These are phyloP conservation scores for Penicillium samsonianum DNA, from an alignment of 495 filamentous ascomycete genomes.

Conservation along the genomic window DNA sequence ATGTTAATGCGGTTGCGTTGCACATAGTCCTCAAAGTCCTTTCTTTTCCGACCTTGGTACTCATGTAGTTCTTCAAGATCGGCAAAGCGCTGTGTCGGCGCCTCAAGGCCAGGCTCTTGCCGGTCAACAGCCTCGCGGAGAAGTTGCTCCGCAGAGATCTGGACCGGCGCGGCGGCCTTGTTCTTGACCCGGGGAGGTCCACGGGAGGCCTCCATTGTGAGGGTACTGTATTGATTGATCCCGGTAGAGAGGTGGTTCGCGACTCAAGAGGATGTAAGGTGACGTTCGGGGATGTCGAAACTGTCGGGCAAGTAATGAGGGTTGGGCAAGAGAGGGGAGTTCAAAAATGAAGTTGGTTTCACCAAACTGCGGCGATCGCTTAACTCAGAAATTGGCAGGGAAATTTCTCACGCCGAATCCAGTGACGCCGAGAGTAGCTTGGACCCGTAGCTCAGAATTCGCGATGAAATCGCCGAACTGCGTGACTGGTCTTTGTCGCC, in stretches of 20 bases:
- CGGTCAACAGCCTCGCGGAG: slow-evolving; percentile 97
- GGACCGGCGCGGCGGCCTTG: slow-evolving; percentile 85
- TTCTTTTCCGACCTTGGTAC: slow-evolving; percentile 91
- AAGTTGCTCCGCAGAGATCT: slow-evolving; percentile 96
- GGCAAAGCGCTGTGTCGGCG: slow-evolving; percentile 90
- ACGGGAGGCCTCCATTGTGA: slow-evolving; percentile 84
- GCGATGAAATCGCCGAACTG: slow-evolving; percentile 21
- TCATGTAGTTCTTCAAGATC: slow-evolving; percentile 98
- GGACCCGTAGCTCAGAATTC: slow-evolving; percentile 2
- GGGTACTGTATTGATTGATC: background rate
- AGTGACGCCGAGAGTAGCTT: slow-evolving; percentile 7
- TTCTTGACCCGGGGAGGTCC: slow-evolving; percentile 97
- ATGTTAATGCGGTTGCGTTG: slow-evolving; percentile 92
- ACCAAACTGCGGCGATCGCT: background rate
- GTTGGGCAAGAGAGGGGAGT: background rate
- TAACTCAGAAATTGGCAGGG: background rate
- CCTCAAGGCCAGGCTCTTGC: slow-evolving; percentile 84
- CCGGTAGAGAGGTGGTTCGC: background rate
- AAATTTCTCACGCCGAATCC: slow-evolving; percentile 3
- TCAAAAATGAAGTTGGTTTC: background rate
- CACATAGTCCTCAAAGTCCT: slow-evolving; percentile 98
- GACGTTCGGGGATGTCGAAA: background rate
- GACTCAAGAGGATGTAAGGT: background rate
- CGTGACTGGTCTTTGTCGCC: slow-evolving; percentile 18
- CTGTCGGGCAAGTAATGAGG: background rate